These are phyloP conservation scores for Acer saccharum DNA, from an alignment of 345 rosid species.

Conservation along the genomic window DNA sequence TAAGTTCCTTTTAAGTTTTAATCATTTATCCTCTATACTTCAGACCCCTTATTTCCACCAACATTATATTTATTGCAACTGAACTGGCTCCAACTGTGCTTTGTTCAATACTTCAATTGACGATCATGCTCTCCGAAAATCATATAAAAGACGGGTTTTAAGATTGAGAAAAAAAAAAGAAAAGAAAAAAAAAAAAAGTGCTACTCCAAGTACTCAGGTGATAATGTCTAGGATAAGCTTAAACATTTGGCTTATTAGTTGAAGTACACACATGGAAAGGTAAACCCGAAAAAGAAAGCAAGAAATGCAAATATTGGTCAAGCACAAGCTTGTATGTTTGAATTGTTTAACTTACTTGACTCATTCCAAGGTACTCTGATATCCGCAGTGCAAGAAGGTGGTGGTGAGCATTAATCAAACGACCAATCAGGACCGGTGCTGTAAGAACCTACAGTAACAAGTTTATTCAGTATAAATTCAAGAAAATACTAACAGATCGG, in stretches of 20 bases:
- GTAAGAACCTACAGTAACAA: slow-evolving; percentile 69
- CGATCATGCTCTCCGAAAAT: not conserved
- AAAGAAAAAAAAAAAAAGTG: not conserved
- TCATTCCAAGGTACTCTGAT: slow-evolving; percentile 90
- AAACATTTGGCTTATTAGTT: not conserved
- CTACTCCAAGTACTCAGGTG: not conserved
- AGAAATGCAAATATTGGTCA: not conserved
- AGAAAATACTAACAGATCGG: slow-evolving; percentile 11
- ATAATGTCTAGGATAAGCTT: not conserved
- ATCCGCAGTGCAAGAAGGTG: slow-evolving; percentile 89
- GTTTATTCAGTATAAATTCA: slow-evolving; percentile 26
- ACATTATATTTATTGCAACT: not conserved
- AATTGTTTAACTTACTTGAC: slow-evolving; percentile 59
- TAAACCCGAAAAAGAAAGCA: not conserved
- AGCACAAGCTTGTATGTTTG: not conserved
- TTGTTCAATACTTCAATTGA: not conserved
- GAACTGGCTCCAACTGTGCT: not conserved
- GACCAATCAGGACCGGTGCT: slow-evolving; percentile 78
- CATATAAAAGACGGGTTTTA: not conserved
- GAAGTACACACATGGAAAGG: not conserved
- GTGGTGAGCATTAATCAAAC: slow-evolving; percentile 80
- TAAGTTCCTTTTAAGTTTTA: not conserved
- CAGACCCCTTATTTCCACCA: not conserved
- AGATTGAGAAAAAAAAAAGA: not conserved
- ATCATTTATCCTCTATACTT: not conserved